Conservation (phyloP, 2,329 filamentous ascomycete genomes). For the Alternaria solani region DNA sequence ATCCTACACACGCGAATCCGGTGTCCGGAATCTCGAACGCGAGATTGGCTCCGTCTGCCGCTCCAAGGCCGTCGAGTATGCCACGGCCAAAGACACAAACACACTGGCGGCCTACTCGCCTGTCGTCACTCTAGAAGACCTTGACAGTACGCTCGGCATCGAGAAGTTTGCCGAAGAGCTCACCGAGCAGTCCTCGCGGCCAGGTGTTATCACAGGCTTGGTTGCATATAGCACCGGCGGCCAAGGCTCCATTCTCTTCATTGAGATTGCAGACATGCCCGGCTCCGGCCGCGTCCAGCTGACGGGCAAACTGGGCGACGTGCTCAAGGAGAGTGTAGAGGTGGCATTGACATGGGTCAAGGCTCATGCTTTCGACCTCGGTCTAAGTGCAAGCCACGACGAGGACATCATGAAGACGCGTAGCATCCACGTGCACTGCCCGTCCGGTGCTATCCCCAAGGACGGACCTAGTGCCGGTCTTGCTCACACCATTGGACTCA, state of each 20-base stretch:
- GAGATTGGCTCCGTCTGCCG: constrained; percentile 95
- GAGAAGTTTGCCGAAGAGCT: constrained; percentile 97
- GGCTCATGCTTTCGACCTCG: constrained; percentile 90
- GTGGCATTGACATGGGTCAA: constrained; percentile 98
- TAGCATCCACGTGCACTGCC: constrained; percentile 95
- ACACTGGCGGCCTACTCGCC: constrained; percentile 73
- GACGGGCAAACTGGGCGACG: constrained; percentile 94
- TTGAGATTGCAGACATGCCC: constrained; percentile 97
- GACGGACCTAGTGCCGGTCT: constrained; percentile 86
- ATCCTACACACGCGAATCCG: constrained; percentile 93
- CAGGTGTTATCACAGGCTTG: constrained; percentile 93
- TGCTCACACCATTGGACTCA: constrained; percentile 90
- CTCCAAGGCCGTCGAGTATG: constrained; percentile 84
- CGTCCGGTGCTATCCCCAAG: constrained; percentile 92
- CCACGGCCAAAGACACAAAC: constrained; percentile 82
- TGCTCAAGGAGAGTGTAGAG: constrained; percentile 96
- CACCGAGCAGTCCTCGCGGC: constrained; percentile 80
- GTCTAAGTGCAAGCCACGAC: constrained; percentile 78
- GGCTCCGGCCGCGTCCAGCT: constrained; percentile 91
- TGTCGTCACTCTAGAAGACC: constrained; percentile 75
- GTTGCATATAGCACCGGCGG: constrained; percentile 93
- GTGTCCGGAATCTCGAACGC: constrained; percentile 93
- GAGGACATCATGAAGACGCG: constrained; percentile 97
- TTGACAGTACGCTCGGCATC: constrained; percentile 90
- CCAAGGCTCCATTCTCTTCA: constrained; percentile 96